Percentiles rank a stretch among this genome's conserved stretches.
phyloP scores from a whole-genome alignment of 2,329 filamentous ascomycete genomes.

The Apiospora saccharicola region DNA sequence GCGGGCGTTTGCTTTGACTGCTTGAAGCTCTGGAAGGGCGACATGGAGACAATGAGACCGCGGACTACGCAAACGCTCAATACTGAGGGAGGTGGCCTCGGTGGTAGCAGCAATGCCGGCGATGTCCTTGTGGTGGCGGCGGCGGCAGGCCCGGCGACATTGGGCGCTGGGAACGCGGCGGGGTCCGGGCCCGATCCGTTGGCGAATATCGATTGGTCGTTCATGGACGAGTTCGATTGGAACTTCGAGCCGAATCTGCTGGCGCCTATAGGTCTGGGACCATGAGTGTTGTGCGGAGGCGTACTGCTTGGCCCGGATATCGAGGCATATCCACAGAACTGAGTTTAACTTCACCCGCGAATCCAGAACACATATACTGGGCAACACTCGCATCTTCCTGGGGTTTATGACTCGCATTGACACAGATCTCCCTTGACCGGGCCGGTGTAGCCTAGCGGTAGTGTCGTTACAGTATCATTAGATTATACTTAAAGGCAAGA shows the following conservation, averaged over 20 bases:
- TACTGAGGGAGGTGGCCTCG: slow-evolving; percentile 20
- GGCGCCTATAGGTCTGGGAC: slow-evolving; percentile 10
- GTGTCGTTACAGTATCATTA: neutral
- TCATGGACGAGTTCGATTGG: slow-evolving; percentile 45
- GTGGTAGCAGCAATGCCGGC: slow-evolving; percentile 14
- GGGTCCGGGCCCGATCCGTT: slow-evolving; percentile 28
- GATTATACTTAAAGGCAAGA: slow-evolving; percentile 14
- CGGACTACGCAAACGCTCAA: slow-evolving; percentile 10
- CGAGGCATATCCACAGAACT: neutral
- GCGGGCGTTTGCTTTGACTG: slow-evolving; percentile 60
- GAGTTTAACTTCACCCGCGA: neutral
- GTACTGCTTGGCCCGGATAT: neutral
- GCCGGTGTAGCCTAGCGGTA: slow-evolving; percentile 2
- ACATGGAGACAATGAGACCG: slow-evolving; percentile 30
- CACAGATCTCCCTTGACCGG: neutral
- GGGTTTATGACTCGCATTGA: neutral
- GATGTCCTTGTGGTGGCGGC: neutral
- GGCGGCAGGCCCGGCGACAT: neutral
- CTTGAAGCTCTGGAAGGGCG: slow-evolving; percentile 53
- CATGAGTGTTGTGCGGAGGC: neutral
- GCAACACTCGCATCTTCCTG: neutral
- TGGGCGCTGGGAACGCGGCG: neutral
- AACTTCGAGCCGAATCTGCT: slow-evolving; percentile 36
- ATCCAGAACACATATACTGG: neutral
- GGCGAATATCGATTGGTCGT: slow-evolving; percentile 43